Conservation (phyloP, 2,329 filamentous ascomycete genomes). For the Graphilbum fragrans region DNA sequence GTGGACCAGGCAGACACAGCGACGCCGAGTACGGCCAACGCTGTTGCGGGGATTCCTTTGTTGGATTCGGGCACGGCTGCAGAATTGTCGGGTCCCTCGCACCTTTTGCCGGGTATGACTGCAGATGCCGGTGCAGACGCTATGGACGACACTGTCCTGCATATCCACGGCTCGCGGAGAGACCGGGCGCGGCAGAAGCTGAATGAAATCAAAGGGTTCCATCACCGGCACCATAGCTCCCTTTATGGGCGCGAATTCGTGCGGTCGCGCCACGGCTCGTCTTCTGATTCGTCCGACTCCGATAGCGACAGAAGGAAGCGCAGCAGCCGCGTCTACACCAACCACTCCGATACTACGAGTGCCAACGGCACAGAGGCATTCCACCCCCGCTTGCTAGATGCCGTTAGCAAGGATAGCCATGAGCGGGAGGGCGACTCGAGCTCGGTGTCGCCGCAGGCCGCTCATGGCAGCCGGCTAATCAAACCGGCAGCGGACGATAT, state of each 20-base stretch:
- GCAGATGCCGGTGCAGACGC: neutral
- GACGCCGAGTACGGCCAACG: neutral
- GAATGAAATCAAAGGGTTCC: conserved; percentile 41
- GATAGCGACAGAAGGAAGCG: conserved; percentile 30
- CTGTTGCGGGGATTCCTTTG: neutral
- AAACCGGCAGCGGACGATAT: too few species aligned
- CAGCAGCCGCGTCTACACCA: conserved; percentile 7
- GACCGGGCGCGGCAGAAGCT: conserved; percentile 50
- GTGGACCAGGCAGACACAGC: conserved; percentile 8
- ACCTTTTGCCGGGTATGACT: too few species aligned
- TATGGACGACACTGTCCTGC: neutral
- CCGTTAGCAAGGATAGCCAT: conserved; percentile 42
- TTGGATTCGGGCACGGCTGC: neutral
- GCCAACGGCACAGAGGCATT: conserved; percentile 40
- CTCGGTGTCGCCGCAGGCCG: neutral
- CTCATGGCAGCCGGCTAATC: too few species aligned
- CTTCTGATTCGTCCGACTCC: conserved; percentile 52
- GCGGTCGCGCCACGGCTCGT: conserved; percentile 38
- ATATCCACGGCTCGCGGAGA: conserved; percentile 35
- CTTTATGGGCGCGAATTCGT: conserved; percentile 33
- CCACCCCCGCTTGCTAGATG: conserved; percentile 50
- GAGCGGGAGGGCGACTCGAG: conserved; percentile 23
- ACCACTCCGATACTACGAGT: conserved; percentile 28
- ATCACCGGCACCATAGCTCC: conserved; percentile 40
- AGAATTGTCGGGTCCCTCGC: too few species aligned